A percentile compares a stretch with the other conserved stretches of the same genome.
Conservation (phyloP, 306 rosid genomes). For the Cicer cuneatum region DNA sequence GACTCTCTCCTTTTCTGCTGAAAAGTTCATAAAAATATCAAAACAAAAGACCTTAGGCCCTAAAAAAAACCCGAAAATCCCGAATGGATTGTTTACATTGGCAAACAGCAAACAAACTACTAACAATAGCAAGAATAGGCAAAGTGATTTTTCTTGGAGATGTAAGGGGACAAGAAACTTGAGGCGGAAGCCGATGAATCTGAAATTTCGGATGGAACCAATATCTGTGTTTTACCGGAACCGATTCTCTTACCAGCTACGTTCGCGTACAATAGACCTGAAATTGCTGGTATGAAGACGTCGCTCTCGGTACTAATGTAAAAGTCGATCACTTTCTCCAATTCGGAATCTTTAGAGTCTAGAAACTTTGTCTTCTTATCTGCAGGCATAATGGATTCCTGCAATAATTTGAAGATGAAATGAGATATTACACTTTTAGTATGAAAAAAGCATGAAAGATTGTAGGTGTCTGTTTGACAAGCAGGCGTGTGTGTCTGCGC, state of each 20-base stretch:
- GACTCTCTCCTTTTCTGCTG: slow-evolving; percentile 33
- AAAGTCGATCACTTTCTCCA: slow-evolving; percentile 86
- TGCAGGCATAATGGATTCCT: slow-evolving; percentile 90
- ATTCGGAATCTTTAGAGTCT: slow-evolving; percentile 73
- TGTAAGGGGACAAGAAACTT: slow-evolving; percentile 75
- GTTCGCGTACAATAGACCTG: slow-evolving; percentile 89
- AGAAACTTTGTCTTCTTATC: slow-evolving; percentile 80
- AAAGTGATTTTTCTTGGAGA: slow-evolving; percentile 91
- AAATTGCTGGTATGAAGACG: slow-evolving; percentile 90
- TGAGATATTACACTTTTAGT: background rate
- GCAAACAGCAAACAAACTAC: slow-evolving; percentile 48
- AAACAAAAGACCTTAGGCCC: slow-evolving; percentile 47
- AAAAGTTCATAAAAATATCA: slow-evolving; percentile 21
- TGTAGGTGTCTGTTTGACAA: background rate
- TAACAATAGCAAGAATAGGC: slow-evolving; percentile 93
- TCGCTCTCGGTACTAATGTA: slow-evolving; percentile 77
- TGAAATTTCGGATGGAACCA: slow-evolving; percentile 74
- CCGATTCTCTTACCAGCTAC: slow-evolving; percentile 96
- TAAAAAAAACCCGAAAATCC: slow-evolving; percentile 45
- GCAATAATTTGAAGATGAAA: slow-evolving; percentile 51
- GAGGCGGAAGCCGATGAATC: slow-evolving; percentile 72
- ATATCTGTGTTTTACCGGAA: slow-evolving; percentile 73
- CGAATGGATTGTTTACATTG: slow-evolving; percentile 35
- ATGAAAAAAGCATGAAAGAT: background rate
- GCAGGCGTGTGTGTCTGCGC: background rate